Evolutionary conservation across 495 filamentous ascomycete genomes (phyloP).

Genomic region (Rhizodiscina lignyota): DNA sequence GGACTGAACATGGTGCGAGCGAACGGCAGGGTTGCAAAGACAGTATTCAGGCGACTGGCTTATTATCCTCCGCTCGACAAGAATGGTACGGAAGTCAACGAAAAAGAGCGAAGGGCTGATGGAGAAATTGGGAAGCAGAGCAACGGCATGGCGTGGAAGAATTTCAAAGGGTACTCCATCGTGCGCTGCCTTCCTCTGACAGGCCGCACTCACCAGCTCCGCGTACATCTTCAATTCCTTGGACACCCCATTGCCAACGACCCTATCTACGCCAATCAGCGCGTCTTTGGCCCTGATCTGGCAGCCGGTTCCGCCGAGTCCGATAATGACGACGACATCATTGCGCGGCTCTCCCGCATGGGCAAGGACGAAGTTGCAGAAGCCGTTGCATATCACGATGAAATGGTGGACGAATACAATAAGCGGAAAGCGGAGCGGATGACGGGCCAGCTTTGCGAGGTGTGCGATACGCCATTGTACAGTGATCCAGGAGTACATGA

Average conservation of each 20-base stretch:
- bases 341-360: slow-evolving; percentile 71
- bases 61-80: slow-evolving; percentile 47
- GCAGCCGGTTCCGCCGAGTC: slow-evolving; percentile 49
- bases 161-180: slow-evolving; percentile 64
- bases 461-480: slow-evolving; percentile 72
- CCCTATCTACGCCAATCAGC: slow-evolving; percentile 88
- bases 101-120: slow-evolving; percentile 6
- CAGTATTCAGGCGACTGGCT: slow-evolving; percentile 74
- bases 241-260: slow-evolving; percentile 94
- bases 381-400: slow-evolving; percentile 83
- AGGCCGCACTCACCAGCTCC: slow-evolving; percentile 84
- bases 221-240: slow-evolving; percentile 87
- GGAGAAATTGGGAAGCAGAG: slow-evolving; percentile 16
- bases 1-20: slow-evolving; percentile 87
- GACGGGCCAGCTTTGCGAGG: slow-evolving; percentile 62
- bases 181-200: slow-evolving; percentile 88
- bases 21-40: slow-evolving; percentile 75
- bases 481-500: slow-evolving; percentile 82
- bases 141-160: slow-evolving; percentile 18
- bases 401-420: slow-evolving; percentile 73
- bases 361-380: slow-evolving; percentile 84
- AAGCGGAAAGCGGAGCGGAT: slow-evolving; percentile 81
- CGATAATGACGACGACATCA: slow-evolving; percentile 74
- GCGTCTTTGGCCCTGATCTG: slow-evolving; percentile 71
- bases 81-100: neutral